Percentiles rank a stretch among this genome's conserved stretches.
These are phyloP conservation scores for Fusarium tupiense DNA, from an alignment of 2,329 filamentous ascomycete genomes.

Conservation along the genomic window DNA sequence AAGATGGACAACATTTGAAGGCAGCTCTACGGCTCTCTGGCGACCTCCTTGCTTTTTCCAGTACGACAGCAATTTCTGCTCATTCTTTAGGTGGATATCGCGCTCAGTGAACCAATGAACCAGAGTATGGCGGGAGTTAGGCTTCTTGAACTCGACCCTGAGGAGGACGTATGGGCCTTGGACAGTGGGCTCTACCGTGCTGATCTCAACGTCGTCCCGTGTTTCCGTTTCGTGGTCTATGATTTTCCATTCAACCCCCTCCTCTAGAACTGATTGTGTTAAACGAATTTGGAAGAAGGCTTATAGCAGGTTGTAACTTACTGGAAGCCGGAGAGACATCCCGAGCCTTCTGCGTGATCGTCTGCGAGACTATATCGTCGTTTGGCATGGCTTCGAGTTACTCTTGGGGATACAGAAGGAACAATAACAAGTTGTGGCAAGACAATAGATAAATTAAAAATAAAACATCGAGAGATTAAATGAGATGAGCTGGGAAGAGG, in stretches of 20 bases:
- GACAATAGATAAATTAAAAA: too few species aligned
- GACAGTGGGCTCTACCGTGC: fast-evolving
- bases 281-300: neutral
- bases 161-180: neutral
- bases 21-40: fast-evolving
- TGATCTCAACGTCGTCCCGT: neutral
- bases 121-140: neutral
- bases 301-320: neutral
- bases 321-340: neutral
- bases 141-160: fast-evolving
- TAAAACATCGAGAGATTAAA: too few species aligned
- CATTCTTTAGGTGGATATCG: neutral
- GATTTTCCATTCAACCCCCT: neutral
- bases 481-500: neutral
- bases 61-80: neutral
- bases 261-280: neutral
- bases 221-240: neutral
- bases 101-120: neutral
- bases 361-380: neutral
- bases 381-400: neutral
- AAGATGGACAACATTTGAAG: neutral
- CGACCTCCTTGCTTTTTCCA: neutral
- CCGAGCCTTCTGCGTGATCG: neutral
- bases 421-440: neutral
- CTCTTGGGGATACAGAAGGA: neutral